Evolutionary conservation across 2,329 filamentous ascomycete species (phyloP).

Genomic region (Colletotrichum sp.): DNA sequence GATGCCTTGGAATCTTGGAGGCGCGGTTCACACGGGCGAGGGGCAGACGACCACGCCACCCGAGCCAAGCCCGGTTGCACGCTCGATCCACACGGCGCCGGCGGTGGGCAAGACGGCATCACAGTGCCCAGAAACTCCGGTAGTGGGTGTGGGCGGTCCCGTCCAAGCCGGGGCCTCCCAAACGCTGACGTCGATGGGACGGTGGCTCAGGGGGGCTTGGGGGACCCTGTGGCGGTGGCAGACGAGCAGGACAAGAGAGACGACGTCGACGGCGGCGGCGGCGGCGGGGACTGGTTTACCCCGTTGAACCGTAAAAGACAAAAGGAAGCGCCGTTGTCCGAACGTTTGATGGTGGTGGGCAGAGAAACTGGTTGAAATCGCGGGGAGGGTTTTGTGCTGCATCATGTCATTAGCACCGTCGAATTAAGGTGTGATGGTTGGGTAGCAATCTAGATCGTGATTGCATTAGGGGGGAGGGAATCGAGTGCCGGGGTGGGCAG

Average conservation of each 20-base stretch:
- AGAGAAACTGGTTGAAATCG: background rate
- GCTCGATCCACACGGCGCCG: constrained; percentile 5
- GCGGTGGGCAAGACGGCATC: background rate
- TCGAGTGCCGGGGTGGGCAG: background rate
- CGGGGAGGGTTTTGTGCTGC: background rate
- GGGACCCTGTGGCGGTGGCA: background rate
- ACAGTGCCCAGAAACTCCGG: background rate
- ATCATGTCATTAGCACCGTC: background rate
- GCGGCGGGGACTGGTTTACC: background rate
- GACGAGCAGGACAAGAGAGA: background rate
- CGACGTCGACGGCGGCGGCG: background rate
- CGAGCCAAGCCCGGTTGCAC: background rate
- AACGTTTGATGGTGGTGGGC: background rate
- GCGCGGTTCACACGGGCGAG: background rate
- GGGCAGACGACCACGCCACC: background rate
- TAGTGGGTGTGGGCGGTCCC: background rate
- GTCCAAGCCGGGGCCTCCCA: background rate
- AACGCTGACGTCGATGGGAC: background rate
- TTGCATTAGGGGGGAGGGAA: background rate
- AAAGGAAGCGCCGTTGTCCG: background rate
- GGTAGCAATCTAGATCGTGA: background rate
- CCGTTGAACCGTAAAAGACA: background rate
- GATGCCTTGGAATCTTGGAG: background rate
- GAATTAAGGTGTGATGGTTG: background rate
- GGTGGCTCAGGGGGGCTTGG: background rate